Base-by-base conservation (phyloP, 2,329 filamentous ascomycete species). In the Colletotrichum liriopes region DNA sequence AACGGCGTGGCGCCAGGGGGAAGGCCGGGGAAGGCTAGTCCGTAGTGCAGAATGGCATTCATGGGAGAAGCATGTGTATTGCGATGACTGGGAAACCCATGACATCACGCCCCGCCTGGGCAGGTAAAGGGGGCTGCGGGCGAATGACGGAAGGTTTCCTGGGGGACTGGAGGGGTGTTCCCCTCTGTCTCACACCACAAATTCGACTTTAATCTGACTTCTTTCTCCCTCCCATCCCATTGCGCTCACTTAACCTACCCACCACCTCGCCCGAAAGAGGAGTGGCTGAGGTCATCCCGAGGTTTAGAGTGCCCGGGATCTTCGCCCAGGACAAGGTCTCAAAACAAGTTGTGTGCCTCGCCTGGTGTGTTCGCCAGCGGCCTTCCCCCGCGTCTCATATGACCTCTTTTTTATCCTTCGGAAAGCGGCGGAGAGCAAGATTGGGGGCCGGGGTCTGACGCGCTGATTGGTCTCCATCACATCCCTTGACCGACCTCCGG, bases 161-260 rank as follows among this genome's bases (percentile, higher is more conserved):
- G 3, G 16, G 56, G 26, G 8, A 12, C 32, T 45, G 29, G 16
- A 41, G 26, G 26, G 20, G 23, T 23, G 23, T 29, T 12, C 37
- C 49, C 6, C 18, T 39, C 37, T 23, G 54, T 59, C 39, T 55
- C 20, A 51, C 59, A 39, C 37, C 52, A 23, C 52, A 39, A 39
- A 41, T 23, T 32, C 35, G 45, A 58, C 70, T 52, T 65, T 64
- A 70, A 60, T 64, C 60, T 35, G 60, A 70, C 70, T 37, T 72
- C 63, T n/a, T 23, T n/a, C 29, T 32, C 26, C 23, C 56, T 37
- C 32, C 39, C 55, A n/a, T 49, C 20, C 47, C 65, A 32, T 60
- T 16, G 9, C 18, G 29, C n/a, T 39, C 18, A 32, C 32, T 56
- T 26, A 16, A 58, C 9, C 54, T 41, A 11, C 3, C 41, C 3